Percentiles rank a stretch among this genome's conserved stretches.
These are phyloP conservation scores for Quercus glauca DNA, from an alignment of 306 rosid species.

Conservation along the genomic window DNA sequence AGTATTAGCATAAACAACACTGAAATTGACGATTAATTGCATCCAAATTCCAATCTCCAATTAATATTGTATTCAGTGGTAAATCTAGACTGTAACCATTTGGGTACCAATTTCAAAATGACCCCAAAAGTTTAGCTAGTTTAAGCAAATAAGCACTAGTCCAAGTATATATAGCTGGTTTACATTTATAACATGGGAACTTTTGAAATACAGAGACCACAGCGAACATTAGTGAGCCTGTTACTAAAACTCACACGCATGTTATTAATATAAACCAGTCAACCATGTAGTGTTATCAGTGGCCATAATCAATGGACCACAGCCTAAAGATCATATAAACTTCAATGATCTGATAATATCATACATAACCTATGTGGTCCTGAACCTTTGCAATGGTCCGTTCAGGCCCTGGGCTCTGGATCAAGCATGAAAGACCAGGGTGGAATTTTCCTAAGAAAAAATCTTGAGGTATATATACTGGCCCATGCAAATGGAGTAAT, in stretches of 20 bases:
- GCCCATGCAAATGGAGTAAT: neutral
- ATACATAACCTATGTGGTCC: too few species aligned
- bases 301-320: too few species aligned
- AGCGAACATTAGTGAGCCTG: too few species aligned
- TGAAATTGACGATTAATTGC: slow-evolving; percentile 3
- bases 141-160: too few species aligned
- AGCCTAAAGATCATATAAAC: too few species aligned
- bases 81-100: neutral
- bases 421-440: neutral
- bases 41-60: neutral
- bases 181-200: too few species aligned
- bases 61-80: neutral
- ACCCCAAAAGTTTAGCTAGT: neutral
- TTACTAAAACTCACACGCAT: too few species aligned
- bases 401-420: neutral
- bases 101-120: neutral
- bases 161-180: too few species aligned
- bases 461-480: too few species aligned
- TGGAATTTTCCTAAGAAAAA: neutral
- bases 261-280: too few species aligned
- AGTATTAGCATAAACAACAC: slow-evolving; percentile 9
- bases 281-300: too few species aligned
- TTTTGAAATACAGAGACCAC: too few species aligned
- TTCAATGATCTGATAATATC: neutral
- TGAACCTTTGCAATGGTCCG: neutral